phyloP scores from a whole-genome alignment of 2,329 filamentous ascomycete species.

The Fusarium lateritium region DNA sequence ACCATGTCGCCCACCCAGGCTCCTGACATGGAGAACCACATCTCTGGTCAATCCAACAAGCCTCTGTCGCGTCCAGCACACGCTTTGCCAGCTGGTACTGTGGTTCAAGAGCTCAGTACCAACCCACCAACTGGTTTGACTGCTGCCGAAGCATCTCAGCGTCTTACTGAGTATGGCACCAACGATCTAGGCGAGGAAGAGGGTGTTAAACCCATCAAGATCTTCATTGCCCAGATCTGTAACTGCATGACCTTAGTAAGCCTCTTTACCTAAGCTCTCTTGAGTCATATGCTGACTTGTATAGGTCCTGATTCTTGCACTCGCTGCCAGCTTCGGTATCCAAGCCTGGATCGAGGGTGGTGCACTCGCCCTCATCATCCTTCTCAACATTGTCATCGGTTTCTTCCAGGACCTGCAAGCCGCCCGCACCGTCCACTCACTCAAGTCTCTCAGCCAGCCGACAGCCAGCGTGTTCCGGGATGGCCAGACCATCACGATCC shows the following conservation, averaged over 20 bases:
- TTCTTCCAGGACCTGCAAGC: slow-evolving; percentile 62
- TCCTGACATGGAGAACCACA: slow-evolving; percentile 28
- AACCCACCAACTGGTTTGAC: slow-evolving; percentile 72
- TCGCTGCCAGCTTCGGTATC: slow-evolving; percentile 70
- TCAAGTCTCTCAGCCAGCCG: slow-evolving; percentile 55
- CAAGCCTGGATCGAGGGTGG: slow-evolving; percentile 72
- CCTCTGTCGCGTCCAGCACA: slow-evolving; percentile 75
- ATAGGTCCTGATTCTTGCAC: slow-evolving; percentile 67
- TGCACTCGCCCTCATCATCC: slow-evolving; percentile 69
- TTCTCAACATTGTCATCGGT: slow-evolving; percentile 70
- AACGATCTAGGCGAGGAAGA: slow-evolving; percentile 75
- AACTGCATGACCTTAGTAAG: slow-evolving; percentile 78
- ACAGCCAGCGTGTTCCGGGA: slow-evolving; percentile 42
- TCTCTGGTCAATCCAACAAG: slow-evolving; percentile 61
- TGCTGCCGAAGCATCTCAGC: slow-evolving; percentile 65
- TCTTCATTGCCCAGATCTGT: slow-evolving; percentile 75
- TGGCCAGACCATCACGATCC: slow-evolving; percentile 28
- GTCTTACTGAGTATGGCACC: slow-evolving; percentile 69
- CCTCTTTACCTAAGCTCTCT: not conserved
- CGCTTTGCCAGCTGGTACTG: slow-evolving; percentile 66
- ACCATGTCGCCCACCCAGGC: slow-evolving; percentile 13
- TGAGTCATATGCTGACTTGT: not conserved
- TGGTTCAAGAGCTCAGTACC: slow-evolving; percentile 69
- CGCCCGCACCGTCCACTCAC: slow-evolving; percentile 64
- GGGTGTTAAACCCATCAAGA: slow-evolving; percentile 73